Conservation (phyloP, 1,139 yeast genomes). For the Geotrichum siamense region DNA sequence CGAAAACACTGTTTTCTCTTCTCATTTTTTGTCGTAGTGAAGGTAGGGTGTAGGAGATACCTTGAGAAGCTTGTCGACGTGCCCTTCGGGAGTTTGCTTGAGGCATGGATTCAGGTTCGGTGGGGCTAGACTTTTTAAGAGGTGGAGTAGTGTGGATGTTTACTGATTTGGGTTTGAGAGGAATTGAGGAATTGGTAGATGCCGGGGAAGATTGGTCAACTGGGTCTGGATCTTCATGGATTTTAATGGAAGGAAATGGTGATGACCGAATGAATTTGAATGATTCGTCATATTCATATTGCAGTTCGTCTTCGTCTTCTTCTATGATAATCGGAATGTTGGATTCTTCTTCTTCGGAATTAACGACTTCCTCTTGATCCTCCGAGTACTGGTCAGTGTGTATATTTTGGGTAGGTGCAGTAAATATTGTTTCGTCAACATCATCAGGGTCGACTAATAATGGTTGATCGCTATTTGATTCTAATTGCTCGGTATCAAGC, state of each 20-base stretch:
- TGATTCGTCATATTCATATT: slow-evolving; percentile 8
- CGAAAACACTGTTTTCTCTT: slow-evolving; percentile 53
- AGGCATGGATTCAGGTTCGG: slow-evolving; percentile 21
- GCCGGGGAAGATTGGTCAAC: slow-evolving; percentile 4
- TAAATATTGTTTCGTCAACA: neutral
- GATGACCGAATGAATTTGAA: neutral
- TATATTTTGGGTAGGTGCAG: neutral
- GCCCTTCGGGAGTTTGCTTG: slow-evolving; percentile 29
- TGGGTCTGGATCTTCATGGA: slow-evolving; percentile 4
- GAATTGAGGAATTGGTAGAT: neutral
- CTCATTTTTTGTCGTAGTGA: slow-evolving; percentile 64
- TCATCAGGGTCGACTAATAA: neutral
- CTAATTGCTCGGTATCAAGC: neutral
- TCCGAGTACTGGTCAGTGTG: neutral
- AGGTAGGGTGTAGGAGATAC: slow-evolving; percentile 58
- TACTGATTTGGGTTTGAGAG: slow-evolving; percentile 1
- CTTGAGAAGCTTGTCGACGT: slow-evolving; percentile 37
- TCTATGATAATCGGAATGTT: neutral
- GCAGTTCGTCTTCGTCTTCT: slow-evolving; percentile 9
- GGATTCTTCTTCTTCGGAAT: neutral
- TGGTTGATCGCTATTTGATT: neutral
- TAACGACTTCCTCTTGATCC: neutral
- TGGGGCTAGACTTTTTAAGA: slow-evolving; percentile 18
- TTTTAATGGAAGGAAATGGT: slow-evolving; percentile 1
- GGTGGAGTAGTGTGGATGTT: slow-evolving; percentile 2